These are phyloP conservation scores for Cylindricascospora bacillispora DNA, from an alignment of 1,139 yeast genomes.

Conservation along the genomic window DNA sequence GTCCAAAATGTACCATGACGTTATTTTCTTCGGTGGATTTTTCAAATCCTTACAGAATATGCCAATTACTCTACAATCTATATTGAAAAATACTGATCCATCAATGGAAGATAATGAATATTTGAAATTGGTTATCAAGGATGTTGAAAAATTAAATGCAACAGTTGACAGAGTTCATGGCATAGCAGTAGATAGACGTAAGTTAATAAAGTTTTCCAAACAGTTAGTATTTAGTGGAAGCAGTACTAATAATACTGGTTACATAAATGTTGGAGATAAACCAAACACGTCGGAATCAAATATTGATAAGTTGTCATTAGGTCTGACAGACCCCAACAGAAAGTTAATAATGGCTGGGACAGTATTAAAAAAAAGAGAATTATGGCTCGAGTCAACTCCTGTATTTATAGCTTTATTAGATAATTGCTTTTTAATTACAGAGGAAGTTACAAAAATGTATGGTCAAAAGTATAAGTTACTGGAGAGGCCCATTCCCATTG, in stretches of 20 bases:
- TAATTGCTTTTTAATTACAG: conserved; percentile 60
- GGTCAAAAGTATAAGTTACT: conserved; percentile 31
- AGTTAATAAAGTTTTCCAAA: conserved; percentile 34
- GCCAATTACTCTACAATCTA: conserved; percentile 53
- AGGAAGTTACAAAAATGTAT: conserved; percentile 22
- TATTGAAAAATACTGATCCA: conserved; percentile 38
- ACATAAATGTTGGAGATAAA: conserved; percentile 17
- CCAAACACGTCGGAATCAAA: conserved; percentile 3
- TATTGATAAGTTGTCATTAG: conserved; percentile 30
- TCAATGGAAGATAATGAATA: conserved; percentile 44
- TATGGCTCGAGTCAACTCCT: conserved; percentile 39
- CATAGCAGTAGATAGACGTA: conserved; percentile 41
- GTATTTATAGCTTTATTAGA: conserved; percentile 54
- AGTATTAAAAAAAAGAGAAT: conserved; percentile 48
- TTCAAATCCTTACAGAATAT: conserved; percentile 63
- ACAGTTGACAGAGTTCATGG: conserved; percentile 43
- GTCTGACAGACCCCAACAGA: conserved; percentile 45
- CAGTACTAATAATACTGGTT: conserved; percentile 22
- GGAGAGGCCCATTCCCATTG: conserved; percentile 52
- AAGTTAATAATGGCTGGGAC: conserved; percentile 49
- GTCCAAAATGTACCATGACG: conserved; percentile 40
- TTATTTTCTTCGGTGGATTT: conserved; percentile 61
- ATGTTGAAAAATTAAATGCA: conserved; percentile 33
- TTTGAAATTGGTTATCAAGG: conserved; percentile 42
- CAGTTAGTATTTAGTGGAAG: conserved; percentile 39